Evolutionary conservation across 2,329 filamentous ascomycete species (phyloP).

Genomic region (Sporothrix brunneoviolacea): DNA sequence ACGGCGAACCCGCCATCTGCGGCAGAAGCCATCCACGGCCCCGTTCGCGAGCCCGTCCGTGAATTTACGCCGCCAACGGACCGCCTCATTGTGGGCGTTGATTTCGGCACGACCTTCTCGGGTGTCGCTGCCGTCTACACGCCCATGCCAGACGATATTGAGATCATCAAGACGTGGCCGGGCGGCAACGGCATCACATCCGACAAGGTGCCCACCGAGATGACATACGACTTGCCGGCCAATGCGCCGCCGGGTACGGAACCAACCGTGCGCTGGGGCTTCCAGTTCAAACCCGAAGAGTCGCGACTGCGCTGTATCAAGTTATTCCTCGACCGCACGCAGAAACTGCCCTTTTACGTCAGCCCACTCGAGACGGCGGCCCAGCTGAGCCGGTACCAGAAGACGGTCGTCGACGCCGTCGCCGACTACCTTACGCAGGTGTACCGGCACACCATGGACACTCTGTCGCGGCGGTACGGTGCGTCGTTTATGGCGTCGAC

Average conservation of each 20-base stretch:
- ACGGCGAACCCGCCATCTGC: conserved; percentile 35
- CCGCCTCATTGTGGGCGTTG: conserved; percentile 68
- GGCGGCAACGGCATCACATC: conserved; percentile 81
- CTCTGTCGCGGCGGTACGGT: conserved; percentile 65
- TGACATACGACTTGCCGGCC: conserved; percentile 51
- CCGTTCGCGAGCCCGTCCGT: conserved; percentile 48
- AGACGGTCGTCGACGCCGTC: conserved; percentile 72
- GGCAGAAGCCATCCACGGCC: conserved; percentile 57
- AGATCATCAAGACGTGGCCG: conserved; percentile 81
- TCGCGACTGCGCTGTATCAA: conserved; percentile 74
- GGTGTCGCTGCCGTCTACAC: conserved; percentile 70
- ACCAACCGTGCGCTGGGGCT: conserved; percentile 66
- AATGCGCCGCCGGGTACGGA: conserved; percentile 30
- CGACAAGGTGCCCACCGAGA: conserved; percentile 78
- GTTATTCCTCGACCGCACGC: conserved; percentile 72
- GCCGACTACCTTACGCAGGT: conserved; percentile 74
- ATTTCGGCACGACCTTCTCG: conserved; percentile 80
- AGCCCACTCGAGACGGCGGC: conserved; percentile 70
- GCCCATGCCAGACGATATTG: conserved; percentile 69
- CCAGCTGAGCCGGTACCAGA: conserved; percentile 66
- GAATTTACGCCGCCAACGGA: conserved; percentile 50
- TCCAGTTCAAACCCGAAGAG: conserved; percentile 74
- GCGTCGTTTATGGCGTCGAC: conserved; percentile 72
- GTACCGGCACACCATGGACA: conserved; percentile 72
- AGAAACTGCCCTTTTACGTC: conserved; percentile 75